phyloP scores from a whole-genome alignment of 345 rosid species.

The Reutealis trisperma region DNA sequence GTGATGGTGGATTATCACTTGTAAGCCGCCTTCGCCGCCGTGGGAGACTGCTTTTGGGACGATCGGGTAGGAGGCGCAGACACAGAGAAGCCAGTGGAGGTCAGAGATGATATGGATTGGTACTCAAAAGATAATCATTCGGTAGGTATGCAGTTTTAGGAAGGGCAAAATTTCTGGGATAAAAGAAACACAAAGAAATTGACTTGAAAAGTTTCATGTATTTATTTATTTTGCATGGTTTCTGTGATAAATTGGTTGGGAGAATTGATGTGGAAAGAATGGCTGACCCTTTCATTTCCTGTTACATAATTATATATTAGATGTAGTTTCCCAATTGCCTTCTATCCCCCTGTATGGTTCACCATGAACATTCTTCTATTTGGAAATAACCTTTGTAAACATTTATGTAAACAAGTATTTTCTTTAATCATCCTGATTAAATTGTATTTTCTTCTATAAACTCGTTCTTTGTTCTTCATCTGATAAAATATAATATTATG shows the following conservation, averaged over 20 bases:
- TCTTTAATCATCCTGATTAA: background rate
- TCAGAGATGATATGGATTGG: conserved; percentile 17
- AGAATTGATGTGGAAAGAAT: background rate
- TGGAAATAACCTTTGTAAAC: conserved; percentile 16
- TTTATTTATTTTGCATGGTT: conserved; percentile 13
- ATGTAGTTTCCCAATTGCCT: conserved; percentile 7
- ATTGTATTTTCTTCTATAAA: background rate
- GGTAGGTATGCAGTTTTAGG: conserved; percentile 23
- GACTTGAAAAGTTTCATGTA: conserved; percentile 12
- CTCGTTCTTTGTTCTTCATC: background rate
- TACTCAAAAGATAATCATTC: background rate
- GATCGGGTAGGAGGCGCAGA: conserved; percentile 78
- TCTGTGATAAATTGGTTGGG: conserved; percentile 8
- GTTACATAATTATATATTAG: conserved; percentile 5
- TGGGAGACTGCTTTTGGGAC: conserved; percentile 59
- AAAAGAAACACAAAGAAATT: conserved; percentile 14
- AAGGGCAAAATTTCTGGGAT: conserved; percentile 11
- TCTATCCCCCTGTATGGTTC: background rate
- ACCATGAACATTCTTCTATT: conserved; percentile 9
- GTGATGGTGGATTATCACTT: conserved; percentile 45
- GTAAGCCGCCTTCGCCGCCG: conserved; percentile 68
- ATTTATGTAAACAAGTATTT: conserved; percentile 5
- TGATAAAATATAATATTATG: background rate
- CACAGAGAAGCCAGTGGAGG: conserved; percentile 50
- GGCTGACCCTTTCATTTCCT: conserved; percentile 3